Conservation (phyloP, 2,329 filamentous ascomycete genomes). For the Monascus ruber region DNA sequence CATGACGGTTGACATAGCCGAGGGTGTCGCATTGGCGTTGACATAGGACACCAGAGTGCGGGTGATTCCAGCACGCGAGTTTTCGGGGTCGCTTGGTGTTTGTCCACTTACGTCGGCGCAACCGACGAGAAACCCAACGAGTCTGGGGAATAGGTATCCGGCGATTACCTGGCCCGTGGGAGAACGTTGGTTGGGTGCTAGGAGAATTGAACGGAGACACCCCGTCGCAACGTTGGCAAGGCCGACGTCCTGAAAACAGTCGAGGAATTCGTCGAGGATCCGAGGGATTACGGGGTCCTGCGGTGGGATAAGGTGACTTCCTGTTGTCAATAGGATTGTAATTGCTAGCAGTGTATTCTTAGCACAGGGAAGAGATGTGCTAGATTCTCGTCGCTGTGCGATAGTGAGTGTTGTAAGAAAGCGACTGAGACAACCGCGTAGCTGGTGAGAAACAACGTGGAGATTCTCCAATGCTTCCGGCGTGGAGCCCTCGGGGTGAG, state of each 20-base stretch:
- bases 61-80: conserved; percentile 57
- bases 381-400: conserved; percentile 42
- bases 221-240: conserved; percentile 75
- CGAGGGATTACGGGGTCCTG: conserved; percentile 62
- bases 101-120: conserved; percentile 48
- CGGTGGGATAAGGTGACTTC: conserved; percentile 59
- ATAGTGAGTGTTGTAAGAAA: conserved; percentile 60
- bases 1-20: conserved; percentile 62
- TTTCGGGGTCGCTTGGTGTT: conserved; percentile 54
- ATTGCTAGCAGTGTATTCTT: conserved; percentile 85
- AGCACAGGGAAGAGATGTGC: conserved; percentile 73
- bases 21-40: conserved; percentile 26
- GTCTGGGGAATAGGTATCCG: conserved; percentile 60
- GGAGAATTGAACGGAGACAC: conserved; percentile 73
- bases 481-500: conserved; percentile 19
- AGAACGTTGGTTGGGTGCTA: conserved; percentile 50
- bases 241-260: conserved; percentile 56
- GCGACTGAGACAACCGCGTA: conserved; percentile 70
- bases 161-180: conserved; percentile 61
- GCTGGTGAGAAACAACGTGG: conserved; percentile 51
- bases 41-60: conserved; percentile 69
- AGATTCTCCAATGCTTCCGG: conserved; percentile 21
- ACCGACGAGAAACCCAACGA: conserved; percentile 60
- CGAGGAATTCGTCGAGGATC: conserved; percentile 70
- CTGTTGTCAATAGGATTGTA: conserved; percentile 78